phyloP scores from a whole-genome alignment of 805 yeast genomes.

The Starmerella apis region DNA sequence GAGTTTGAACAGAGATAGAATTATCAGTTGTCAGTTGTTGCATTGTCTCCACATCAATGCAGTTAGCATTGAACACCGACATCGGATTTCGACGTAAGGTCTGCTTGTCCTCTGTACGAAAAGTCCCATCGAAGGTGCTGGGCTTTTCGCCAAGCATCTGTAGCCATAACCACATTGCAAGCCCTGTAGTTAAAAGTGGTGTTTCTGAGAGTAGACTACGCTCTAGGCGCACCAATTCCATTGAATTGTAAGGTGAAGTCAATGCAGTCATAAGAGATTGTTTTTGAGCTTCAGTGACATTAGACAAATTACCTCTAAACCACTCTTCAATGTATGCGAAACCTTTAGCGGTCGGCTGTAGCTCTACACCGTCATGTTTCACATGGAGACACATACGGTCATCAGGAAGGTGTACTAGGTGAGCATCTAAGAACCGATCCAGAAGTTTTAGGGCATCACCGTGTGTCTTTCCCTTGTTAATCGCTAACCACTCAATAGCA shows the following conservation, averaged over 20 bases:
- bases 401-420: conserved; percentile 12
- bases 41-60: neutral
- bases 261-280: conserved; percentile 32
- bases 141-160: conserved; percentile 55
- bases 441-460: neutral
- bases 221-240: conserved; percentile 60
- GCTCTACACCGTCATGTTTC: neutral
- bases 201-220: conserved; percentile 47
- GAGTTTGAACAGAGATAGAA: conserved; percentile 29
- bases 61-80: conserved; percentile 1
- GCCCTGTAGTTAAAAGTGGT: conserved; percentile 48
- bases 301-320: conserved; percentile 47
- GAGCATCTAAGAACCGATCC: conserved; percentile 6
- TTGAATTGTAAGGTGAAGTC: conserved; percentile 51
- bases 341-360: conserved; percentile 92
- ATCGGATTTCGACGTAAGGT: neutral
- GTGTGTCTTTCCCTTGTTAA: neutral
- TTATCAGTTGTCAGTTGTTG: neutral
- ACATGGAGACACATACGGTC: conserved; percentile 1
- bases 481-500: neutral
- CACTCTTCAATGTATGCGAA: conserved; percentile 56
- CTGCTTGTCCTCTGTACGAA: neutral
- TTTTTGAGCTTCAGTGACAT: conserved; percentile 33
- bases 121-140: conserved; percentile 46
- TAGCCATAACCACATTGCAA: conserved; percentile 55